Base-by-base conservation (phyloP, 805 yeast species). In the Zygosaccharomyces siamensis region DNA sequence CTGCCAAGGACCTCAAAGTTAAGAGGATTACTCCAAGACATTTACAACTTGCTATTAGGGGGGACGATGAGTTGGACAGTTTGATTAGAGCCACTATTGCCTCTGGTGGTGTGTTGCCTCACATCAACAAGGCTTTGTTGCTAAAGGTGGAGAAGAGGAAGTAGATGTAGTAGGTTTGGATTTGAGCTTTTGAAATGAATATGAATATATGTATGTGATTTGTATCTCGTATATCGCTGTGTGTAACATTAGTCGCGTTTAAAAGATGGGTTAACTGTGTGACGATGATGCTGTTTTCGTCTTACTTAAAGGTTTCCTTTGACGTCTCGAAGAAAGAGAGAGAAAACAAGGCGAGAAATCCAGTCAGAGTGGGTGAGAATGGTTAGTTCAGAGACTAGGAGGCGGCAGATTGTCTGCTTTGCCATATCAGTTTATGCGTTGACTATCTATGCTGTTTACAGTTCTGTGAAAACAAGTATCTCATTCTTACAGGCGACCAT, bases 1-100 rank as follows among this genome's bases (percentile, higher is more conserved):
- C 98, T 32, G 97, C 98, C 40, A 89, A 92, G 71, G 97, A 92
- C 66, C 77, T 89, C 69, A 87, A 88, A 70, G 93, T 89, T 60
- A 89, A 90, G 74, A 89, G 98, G 84, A 90, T 90, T 69, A 89
- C 96, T 16, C 98, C 98, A 64, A 87, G 98, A 74, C 98, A 90
- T 72, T 77, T 90, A 66, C 97, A 90, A 72, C 79, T 90, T 64
- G 98, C 98, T 54, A 90, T 90, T 66, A 88, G 98, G 76, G 96
- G 96, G 68, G 98, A 92, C 72, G 98, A 92, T 72, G 98, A 92
- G 73, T 82, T 92, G 71, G 96, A 90, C 75, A 84, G 89, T 56
- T 79, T 92, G 66, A 86, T 92, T 66, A 84, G 88, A 72, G 96
- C 97, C 50, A 92, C 97, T 51, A 92, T 92, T 68, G 97, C 97